Evolutionary conservation across 331 rosid genomes (phyloP).

Genomic region (Malus hybrid): DNA sequence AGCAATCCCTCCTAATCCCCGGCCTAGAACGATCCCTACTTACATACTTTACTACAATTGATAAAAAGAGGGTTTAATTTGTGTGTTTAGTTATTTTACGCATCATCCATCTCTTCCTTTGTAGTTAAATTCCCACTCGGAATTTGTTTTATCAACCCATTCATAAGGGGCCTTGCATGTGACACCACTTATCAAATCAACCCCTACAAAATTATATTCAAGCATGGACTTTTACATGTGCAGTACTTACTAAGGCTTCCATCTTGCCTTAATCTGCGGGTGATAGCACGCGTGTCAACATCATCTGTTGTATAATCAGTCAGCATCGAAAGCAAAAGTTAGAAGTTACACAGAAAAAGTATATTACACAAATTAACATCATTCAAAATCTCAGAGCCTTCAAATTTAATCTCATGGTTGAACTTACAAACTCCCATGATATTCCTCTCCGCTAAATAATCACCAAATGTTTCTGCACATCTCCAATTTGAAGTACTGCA

Average conservation of each 20-base stretch:
- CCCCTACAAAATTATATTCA: constrained; percentile 38
- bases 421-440: constrained; percentile 90
- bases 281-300: constrained; percentile 86
- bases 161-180: constrained; percentile 68
- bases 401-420: background rate
- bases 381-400: background rate
- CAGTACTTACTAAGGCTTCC: constrained; percentile 49
- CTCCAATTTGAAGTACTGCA: constrained; percentile 89
- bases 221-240: background rate
- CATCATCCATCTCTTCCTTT: constrained; percentile 5
- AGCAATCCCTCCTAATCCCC: no score
- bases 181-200: constrained; percentile 78
- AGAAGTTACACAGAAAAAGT: background rate
- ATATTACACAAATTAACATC: background rate
- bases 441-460: constrained; percentile 67
- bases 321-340: background rate
- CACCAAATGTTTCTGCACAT: constrained; percentile 54
- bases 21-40: no score
- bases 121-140: constrained; percentile 56
- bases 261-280: constrained; percentile 75
- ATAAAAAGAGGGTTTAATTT: no score
- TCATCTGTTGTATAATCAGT: constrained; percentile 51
- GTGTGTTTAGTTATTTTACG: no score
- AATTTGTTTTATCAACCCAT: constrained; percentile 62
- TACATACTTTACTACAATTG: no score